Evolutionary conservation across 352 stramenopile genomes (phyloP).

Genomic region (Blastocystis sp.): DNA sequence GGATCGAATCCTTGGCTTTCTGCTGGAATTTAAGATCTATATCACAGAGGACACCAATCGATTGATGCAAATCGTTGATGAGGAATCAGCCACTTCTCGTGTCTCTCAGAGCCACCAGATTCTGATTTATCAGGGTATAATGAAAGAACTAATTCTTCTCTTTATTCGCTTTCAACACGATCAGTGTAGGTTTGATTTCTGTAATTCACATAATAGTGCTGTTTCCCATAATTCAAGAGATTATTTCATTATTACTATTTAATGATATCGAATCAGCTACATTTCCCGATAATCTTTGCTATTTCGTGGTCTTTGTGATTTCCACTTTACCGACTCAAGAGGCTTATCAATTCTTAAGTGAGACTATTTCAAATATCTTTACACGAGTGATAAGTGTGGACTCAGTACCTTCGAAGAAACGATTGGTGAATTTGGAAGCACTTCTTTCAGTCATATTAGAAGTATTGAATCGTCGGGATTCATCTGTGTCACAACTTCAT

Average conservation of each 20-base stretch:
- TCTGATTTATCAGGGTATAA: neutral
- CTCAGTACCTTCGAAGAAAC: too few relatives aligned
- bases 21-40: conserved; percentile 23
- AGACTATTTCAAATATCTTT: neutral
- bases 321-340: neutral
- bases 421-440: neutral
- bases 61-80: neutral
- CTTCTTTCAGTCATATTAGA: neutral
- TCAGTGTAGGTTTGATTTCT: neutral
- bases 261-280: neutral
- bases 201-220: neutral
- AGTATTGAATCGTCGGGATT: neutral
- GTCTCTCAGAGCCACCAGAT: neutral
- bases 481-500: neutral
- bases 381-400: neutral
- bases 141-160: conserved; percentile 34
- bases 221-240: neutral
- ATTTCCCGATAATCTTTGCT: neutral
- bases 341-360: neutral
- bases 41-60: neutral
- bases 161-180: neutral
- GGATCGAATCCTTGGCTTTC: neutral
- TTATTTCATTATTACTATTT: neutral
- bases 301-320: neutral
- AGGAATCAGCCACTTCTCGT: neutral